Conservation (phyloP, 768 basidiomycete species). For the Serendipita indica region DNA sequence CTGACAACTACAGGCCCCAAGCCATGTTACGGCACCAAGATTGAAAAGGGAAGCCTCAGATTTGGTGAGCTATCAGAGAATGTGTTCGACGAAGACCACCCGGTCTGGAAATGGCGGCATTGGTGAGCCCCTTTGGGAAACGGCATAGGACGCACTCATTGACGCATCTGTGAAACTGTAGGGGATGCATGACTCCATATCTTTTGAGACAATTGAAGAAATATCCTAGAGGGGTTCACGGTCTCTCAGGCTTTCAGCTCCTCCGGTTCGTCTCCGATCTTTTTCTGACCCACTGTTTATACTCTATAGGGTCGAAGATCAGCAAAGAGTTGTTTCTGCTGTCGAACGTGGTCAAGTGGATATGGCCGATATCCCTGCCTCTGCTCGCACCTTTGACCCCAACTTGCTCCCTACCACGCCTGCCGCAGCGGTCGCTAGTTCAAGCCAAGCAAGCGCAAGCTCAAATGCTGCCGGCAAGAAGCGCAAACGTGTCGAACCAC, state of each 20-base stretch:
- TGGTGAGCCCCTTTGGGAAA: not conserved
- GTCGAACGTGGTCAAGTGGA: slow-evolving; percentile 40
- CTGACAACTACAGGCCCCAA: not conserved
- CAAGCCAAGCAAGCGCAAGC: slow-evolving; percentile 23
- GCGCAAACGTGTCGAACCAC: not conserved
- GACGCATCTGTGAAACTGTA: slow-evolving; percentile 18
- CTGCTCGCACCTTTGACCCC: not conserved
- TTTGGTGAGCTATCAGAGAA: not conserved
- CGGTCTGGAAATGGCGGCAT: not conserved
- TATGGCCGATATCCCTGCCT: slow-evolving; percentile 37
- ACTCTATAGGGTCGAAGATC: slow-evolving; percentile 38
- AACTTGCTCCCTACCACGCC: not conserved
- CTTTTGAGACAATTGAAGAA: slow-evolving; percentile 39
- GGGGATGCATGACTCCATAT: slow-evolving; percentile 56
- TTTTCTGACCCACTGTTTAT: slow-evolving; percentile 6
- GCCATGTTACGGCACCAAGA: not conserved
- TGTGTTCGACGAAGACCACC: not conserved
- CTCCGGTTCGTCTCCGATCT: not conserved
- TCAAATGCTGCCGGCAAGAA: slow-evolving; percentile 9
- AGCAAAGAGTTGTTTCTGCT: slow-evolving; percentile 46
- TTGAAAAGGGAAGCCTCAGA: not conserved
- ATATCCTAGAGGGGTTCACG: slow-evolving; percentile 33
- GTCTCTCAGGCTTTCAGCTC: slow-evolving; percentile 26
- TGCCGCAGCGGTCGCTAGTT: not conserved
- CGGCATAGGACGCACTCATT: not conserved